Evolutionary conservation across 148 eudicot genomes (phyloP).

Genomic region (Chenopodium quinoa): DNA sequence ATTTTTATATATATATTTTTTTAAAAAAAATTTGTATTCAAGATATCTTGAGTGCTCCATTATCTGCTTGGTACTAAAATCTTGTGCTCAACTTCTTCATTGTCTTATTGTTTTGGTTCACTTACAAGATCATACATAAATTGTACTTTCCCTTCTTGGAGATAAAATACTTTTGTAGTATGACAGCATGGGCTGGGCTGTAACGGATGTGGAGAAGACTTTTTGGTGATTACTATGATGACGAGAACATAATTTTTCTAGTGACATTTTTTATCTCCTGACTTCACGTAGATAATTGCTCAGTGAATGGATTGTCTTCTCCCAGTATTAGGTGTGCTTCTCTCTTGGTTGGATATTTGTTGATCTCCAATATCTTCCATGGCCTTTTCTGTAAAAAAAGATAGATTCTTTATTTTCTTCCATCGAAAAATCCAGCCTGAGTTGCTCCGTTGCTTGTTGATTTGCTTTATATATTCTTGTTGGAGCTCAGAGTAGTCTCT

Average conservation of each 20-base stretch:
- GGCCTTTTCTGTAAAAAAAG: slow-evolving; percentile 36
- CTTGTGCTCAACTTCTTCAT: not conserved
- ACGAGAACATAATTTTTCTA: not conserved
- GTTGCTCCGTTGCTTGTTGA: slow-evolving; percentile 36
- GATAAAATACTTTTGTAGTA: not conserved
- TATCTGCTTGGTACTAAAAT: not conserved
- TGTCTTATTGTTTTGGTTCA: not conserved
- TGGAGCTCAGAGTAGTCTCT: slow-evolving; percentile 57
- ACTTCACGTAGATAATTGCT: not conserved
- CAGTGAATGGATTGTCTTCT: slow-evolving; percentile 48
- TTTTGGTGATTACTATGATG: not conserved
- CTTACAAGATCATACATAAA: not conserved
- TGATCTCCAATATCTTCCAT: slow-evolving; percentile 37
- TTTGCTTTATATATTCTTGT: slow-evolving; percentile 42
- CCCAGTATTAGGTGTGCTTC: slow-evolving; percentile 21
- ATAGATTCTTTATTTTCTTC: slow-evolving; percentile 47
- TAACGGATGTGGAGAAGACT: not conserved
- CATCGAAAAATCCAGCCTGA: slow-evolving; percentile 52
- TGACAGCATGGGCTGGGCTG: not conserved
- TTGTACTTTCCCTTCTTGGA: not conserved
- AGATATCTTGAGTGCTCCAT: not conserved
- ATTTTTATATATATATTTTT: not conserved
- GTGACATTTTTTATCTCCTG: not conserved
- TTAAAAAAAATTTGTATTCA: not conserved
- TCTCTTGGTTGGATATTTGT: slow-evolving; percentile 19